phyloP scores from a whole-genome alignment of 2,329 filamentous ascomycete genomes.

The Alternaria infectoria region DNA sequence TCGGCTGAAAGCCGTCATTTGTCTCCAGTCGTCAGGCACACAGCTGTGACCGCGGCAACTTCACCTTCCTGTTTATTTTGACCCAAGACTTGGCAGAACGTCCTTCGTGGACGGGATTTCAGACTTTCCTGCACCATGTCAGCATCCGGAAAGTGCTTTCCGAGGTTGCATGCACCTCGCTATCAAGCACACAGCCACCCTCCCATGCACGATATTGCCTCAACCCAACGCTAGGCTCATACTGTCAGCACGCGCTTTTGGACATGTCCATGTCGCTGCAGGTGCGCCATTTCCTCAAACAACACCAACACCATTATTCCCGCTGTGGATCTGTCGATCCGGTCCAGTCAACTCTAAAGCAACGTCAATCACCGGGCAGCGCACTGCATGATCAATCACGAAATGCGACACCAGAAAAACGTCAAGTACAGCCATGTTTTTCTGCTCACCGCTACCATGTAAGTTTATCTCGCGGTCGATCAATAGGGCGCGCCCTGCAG shows the following conservation, averaged over 20 bases:
- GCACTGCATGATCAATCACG: slow-evolving; percentile 2
- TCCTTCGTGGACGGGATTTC: background rate
- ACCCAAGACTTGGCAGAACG: slow-evolving; percentile 5
- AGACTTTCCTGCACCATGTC: slow-evolving; percentile 2
- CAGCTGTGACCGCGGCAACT: slow-evolving; percentile 16
- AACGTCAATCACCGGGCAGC: slow-evolving; percentile 15
- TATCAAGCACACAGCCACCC: slow-evolving; percentile 11
- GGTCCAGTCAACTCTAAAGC: slow-evolving; percentile 24
- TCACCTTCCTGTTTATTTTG: slow-evolving; percentile 31
- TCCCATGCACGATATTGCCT: slow-evolving; percentile 1
- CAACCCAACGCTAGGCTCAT: background rate
- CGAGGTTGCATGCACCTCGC: slow-evolving; percentile 3
- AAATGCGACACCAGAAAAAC: background rate
- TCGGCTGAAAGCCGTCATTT: slow-evolving; percentile 24
- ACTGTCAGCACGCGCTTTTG: slow-evolving; percentile 1
- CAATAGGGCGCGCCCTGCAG: slow-evolving; percentile 8
- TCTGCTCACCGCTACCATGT: slow-evolving; percentile 6
- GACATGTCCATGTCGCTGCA: background rate
- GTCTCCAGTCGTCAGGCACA: slow-evolving; percentile 1
- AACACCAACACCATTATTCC: slow-evolving; percentile 13
- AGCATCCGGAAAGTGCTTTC: slow-evolving; percentile 10
- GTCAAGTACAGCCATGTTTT: background rate
- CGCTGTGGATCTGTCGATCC: slow-evolving; percentile 22
- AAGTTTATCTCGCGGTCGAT: slow-evolving; percentile 8
- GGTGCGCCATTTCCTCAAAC: slow-evolving; percentile 17